Base-by-base conservation (phyloP, 805 yeast genomes). In the Komagataella kurtzmanii region DNA sequence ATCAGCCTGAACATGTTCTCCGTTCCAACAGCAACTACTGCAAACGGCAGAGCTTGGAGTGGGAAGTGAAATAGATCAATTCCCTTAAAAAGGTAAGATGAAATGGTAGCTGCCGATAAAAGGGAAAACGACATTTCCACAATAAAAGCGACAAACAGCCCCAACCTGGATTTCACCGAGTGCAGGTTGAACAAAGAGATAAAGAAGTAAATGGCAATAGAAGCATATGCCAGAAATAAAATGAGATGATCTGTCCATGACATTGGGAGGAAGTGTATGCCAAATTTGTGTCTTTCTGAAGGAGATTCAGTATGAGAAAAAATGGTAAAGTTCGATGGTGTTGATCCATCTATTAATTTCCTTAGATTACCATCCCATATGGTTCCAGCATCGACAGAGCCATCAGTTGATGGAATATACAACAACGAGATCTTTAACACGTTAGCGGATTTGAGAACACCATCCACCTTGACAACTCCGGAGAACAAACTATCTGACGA, bases 1-100 rank as follows among this genome's bases (percentile, higher is more conserved):
- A 75, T 62, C 30, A 79, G 58, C 51, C 80, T 65, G 47, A 76
- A 72, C 68, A 69, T 70, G 56, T 76, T 77, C 54, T 76, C 81
- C 17, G 70, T 61, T 8, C 74, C 71, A 7, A 75, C 67, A 17
- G 74, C 66, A 2, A 72, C 53, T 2, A 75, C 68, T 5, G 72
- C 57, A 51, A 70, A 65, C 1, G 79, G 71, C 23, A 75, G 53
- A 4, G 75, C 61, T 44, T 63, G 69, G n/a, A 68, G 53, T 0
- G 79, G 76, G 6, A 67, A 58, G 48, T 72, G 68, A 24, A 65
- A 58, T 44, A 69, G 59, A 36, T 67, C 71, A 40, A 65, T 57
- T 10, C 60, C 61, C 19, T 65, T 60, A 52, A 61, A 67, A 21
- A 72, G 54, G 51, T 65, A 65, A 1, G 73, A 67, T 1, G 75